Percentiles rank a stretch among this genome's conserved stretches.
phyloP scores from a whole-genome alignment of 441 rosid genomes.

The Euphorbia celastroides region DNA sequence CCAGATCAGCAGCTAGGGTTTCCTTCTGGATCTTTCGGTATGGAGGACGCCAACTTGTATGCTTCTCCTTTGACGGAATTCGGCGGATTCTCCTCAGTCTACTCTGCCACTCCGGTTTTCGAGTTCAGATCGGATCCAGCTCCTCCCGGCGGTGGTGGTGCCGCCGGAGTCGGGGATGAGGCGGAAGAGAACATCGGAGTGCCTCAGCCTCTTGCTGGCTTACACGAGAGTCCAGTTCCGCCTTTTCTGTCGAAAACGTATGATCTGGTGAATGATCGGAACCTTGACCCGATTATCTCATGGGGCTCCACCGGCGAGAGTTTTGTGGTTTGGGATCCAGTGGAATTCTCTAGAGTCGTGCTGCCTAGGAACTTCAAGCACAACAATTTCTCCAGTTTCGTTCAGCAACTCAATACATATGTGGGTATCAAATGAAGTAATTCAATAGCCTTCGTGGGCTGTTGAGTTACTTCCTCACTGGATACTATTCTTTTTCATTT shows the following conservation, averaged over 20 bases:
- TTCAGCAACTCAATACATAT: constrained; percentile 94
- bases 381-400: constrained; percentile 94
- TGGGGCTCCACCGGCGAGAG: constrained; percentile 74
- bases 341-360: constrained; percentile 74
- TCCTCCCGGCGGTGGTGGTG: not conserved
- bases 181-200: constrained; percentile 9
- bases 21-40: constrained; percentile 18
- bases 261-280: constrained; percentile 69
- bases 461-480: constrained; percentile 17
- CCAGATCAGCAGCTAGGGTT: constrained; percentile 12
- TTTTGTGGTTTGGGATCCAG: constrained; percentile 87
- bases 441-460: constrained; percentile 27
- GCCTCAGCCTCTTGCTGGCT: constrained; percentile 57
- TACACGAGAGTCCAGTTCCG: constrained; percentile 60
- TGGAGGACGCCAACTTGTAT: constrained; percentile 22
- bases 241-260: constrained; percentile 81
- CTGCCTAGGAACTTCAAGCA: constrained; percentile 93
- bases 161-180: not conserved
- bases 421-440: constrained; percentile 51
- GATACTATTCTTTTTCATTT: not conserved
- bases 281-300: constrained; percentile 64
- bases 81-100: constrained; percentile 13
- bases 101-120: not conserved
- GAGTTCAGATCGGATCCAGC: constrained; percentile 13
- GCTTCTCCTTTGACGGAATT: constrained; percentile 18